Conservation (phyloP, 192 early-diverging fungal species). For the Coemansia sp. region DNA sequence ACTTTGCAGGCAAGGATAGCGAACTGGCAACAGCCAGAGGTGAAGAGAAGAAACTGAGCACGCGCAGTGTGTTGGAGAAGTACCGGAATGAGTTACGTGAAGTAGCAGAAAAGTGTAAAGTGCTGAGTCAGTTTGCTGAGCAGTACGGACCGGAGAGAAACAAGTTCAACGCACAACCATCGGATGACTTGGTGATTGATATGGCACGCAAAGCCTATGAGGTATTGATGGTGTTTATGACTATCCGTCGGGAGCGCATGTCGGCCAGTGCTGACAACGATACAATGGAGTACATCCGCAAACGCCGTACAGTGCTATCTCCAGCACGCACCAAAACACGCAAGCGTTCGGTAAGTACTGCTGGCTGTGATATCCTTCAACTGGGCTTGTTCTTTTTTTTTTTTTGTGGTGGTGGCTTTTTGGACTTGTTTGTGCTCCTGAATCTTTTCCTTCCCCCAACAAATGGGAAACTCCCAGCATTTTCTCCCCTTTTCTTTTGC, state of each 20-base stretch:
- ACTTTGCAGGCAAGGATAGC: constrained; percentile 1
- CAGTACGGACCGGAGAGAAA: constrained; percentile 54
- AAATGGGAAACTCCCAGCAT: background rate
- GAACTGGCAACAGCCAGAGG: background rate
- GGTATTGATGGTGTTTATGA: constrained; percentile 56
- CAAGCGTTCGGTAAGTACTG: constrained; percentile 54
- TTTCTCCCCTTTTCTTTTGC: background rate
- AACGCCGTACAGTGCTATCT: constrained; percentile 56
- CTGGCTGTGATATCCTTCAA: background rate
- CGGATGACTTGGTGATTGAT: constrained; percentile 54
- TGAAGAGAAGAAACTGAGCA: constrained; percentile 15
- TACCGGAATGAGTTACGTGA: constrained; percentile 47
- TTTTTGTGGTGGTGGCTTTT: background rate
- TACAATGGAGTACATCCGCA: constrained; percentile 59
- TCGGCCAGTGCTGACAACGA: constrained; percentile 50
- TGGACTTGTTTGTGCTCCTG: background rate
- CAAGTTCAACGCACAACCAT: constrained; percentile 55
- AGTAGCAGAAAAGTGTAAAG: constrained; percentile 51
- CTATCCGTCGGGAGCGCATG: constrained; percentile 53
- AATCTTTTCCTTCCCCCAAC: background rate
- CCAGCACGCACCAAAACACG: constrained; percentile 42
- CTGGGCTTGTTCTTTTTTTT: background rate
- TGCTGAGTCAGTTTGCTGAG: constrained; percentile 51
- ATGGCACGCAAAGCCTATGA: constrained; percentile 58
- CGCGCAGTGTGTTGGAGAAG: constrained; percentile 39